Evolutionary conservation across 257 asterid genomes (phyloP).

Genomic region (Pogostemon cablin): DNA sequence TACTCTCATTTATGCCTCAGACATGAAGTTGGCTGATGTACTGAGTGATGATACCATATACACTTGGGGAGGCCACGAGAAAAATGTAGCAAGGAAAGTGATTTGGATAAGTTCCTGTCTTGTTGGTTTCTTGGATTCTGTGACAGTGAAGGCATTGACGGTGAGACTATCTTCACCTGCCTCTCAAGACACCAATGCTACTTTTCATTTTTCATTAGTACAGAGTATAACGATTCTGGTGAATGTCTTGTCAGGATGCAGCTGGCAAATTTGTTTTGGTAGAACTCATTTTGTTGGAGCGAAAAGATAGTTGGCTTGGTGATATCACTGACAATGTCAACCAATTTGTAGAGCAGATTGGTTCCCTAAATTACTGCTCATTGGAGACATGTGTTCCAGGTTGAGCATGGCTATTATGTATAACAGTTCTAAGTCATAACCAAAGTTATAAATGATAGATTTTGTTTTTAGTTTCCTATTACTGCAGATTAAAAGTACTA

Average conservation of each 20-base stretch:
- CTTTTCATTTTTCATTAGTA: constrained; percentile 6
- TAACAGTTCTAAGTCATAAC: constrained; percentile 12
- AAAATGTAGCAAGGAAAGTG: constrained; percentile 61
- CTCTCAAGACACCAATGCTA: constrained; percentile 31
- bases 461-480: constrained; percentile 5
- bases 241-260: constrained; percentile 65
- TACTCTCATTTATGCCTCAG: constrained; percentile 40
- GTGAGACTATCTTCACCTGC: constrained; percentile 52
- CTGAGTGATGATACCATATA: constrained; percentile 54
- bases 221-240: constrained; percentile 30
- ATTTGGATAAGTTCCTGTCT: constrained; percentile 58
- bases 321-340: constrained; percentile 54
- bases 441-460: constrained; percentile 24
- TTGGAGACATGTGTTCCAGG: constrained; percentile 70
- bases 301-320: constrained; percentile 55
- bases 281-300: constrained; percentile 71
- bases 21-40: constrained; percentile 63
- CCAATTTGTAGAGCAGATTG: constrained; percentile 60
- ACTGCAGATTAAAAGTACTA: neutral
- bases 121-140: constrained; percentile 56
- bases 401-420: constrained; percentile 37
- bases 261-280: constrained; percentile 66
- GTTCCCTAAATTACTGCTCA: constrained; percentile 73
- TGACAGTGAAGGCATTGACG: constrained; percentile 59
- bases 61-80: constrained; percentile 58